Conservation (phyloP, 805 yeast genomes). For the Torulaspora gathmanii region DNA sequence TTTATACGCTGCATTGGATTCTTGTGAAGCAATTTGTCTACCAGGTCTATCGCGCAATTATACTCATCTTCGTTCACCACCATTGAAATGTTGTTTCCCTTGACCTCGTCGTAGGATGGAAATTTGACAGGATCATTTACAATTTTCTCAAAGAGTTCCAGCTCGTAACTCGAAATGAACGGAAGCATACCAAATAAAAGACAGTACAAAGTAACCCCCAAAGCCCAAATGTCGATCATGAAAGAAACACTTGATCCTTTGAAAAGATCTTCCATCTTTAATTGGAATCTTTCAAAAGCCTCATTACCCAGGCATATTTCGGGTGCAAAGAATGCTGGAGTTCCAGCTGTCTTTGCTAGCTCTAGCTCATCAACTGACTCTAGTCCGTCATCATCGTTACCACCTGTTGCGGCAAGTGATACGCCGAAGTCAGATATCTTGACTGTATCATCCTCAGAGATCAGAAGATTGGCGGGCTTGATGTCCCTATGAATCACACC, state of each 20-base stretch:
- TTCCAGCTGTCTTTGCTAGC: constrained; percentile 93
- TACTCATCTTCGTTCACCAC: constrained; percentile 39
- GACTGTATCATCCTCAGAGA: constrained; percentile 63
- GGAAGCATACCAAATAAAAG: constrained; percentile 84
- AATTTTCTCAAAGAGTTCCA: constrained; percentile 67
- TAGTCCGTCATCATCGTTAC: constrained; percentile 13
- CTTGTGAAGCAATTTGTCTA: constrained; percentile 59
- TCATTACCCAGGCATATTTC: constrained; percentile 67
- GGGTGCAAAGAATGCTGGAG: constrained; percentile 95
- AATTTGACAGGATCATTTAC: constrained; percentile 54
- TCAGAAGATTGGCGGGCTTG: constrained; percentile 86
- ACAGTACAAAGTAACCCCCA: constrained; percentile 89
- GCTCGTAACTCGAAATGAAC: constrained; percentile 76
- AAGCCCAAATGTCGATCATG: constrained; percentile 96
- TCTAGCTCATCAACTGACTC: constrained; percentile 56
- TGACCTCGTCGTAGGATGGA: constrained; percentile 42
- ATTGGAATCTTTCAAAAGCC: constrained; percentile 21
- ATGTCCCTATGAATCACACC: constrained; percentile 94
- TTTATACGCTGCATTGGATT: constrained; percentile 65
- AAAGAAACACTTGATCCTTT: constrained; percentile 55
- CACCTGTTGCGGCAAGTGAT: constrained; percentile 55
- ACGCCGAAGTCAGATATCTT: constrained; percentile 98
- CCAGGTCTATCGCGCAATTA: constrained; percentile 48
- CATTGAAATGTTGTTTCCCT: constrained; percentile 32
- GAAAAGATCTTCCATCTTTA: constrained; percentile 24